Percentiles rank a stretch among this genome's conserved stretches.
Evolutionary conservation across 257 asterid species (phyloP).

Genomic region (Phtheirospermum japonicum): DNA sequence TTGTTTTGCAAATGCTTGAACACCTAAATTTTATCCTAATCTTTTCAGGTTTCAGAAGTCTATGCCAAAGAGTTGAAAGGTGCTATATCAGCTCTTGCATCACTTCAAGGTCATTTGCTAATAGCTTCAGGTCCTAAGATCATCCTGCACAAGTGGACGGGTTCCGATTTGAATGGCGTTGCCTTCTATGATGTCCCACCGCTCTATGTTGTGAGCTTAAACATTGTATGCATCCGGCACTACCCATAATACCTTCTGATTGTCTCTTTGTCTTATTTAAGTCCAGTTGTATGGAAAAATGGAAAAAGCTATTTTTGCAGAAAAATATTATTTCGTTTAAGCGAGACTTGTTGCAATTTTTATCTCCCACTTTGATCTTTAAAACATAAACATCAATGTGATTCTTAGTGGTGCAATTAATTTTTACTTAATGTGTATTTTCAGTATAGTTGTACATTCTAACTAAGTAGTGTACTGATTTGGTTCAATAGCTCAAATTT

Average conservation of each 20-base stretch:
- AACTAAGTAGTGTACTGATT: background rate
- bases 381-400: background rate
- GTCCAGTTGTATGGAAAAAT: constrained; percentile 14
- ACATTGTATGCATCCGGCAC: constrained; percentile 57
- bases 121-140: constrained; percentile 97
- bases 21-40: constrained; percentile 17
- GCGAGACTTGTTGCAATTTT: background rate
- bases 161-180: constrained; percentile 83
- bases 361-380: background rate
- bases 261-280: constrained; percentile 18
- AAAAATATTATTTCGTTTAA: background rate
- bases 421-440: constrained; percentile 1
- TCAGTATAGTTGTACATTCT: background rate
- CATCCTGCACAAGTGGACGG: constrained; percentile 92
- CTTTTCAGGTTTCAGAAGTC: constrained; percentile 74
- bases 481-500: constrained; percentile 8
- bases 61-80: constrained; percentile 96
- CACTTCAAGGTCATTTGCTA: constrained; percentile 93
- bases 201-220: constrained; percentile 95
- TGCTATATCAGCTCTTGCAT: constrained; percentile 96
- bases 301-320: background rate
- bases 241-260: background rate
- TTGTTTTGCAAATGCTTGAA: constrained; percentile 24
- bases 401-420: constrained; percentile 4
- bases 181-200: constrained; percentile 97